Evolutionary conservation across 106 monocot genomes (phyloP).

Genomic region (Acanthochlamys bracteata): DNA sequence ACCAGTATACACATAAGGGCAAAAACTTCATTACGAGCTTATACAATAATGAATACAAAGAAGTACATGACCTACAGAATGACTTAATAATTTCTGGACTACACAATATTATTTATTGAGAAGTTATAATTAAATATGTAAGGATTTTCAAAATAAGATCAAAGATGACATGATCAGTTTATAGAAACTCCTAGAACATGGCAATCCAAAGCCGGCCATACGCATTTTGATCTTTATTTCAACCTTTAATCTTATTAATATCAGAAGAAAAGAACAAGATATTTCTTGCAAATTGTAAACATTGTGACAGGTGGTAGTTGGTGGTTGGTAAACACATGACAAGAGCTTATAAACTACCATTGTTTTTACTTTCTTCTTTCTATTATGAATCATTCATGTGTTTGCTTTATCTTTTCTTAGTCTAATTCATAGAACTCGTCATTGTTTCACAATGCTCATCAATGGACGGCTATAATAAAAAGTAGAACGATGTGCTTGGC

Average conservation of each 20-base stretch:
- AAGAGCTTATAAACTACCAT: slow-evolving; percentile 7
- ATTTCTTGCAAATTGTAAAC: background rate
- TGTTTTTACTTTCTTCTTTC: background rate
- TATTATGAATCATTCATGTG: slow-evolving; percentile 3
- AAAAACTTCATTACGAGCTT: no score
- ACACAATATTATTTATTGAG: no score
- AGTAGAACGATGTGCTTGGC: background rate
- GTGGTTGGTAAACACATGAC: slow-evolving; percentile 16
- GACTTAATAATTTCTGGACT: no score
- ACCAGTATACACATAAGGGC: no score
- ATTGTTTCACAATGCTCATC: background rate
- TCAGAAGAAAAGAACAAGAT: background rate
- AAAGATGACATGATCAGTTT: no score
- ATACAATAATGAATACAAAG: no score
- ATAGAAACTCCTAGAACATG: background rate
- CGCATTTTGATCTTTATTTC: background rate
- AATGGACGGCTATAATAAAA: background rate
- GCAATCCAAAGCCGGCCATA: background rate
- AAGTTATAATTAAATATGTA: no score
- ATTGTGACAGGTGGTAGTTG: slow-evolving; percentile 6
- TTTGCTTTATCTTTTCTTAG: background rate
- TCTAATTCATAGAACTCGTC: background rate
- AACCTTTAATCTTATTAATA: background rate
- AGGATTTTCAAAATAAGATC: no score
- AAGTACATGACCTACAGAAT: no score